Evolutionary conservation across 306 rosid species (phyloP).

Genomic region (Gleditsia sinensis): DNA sequence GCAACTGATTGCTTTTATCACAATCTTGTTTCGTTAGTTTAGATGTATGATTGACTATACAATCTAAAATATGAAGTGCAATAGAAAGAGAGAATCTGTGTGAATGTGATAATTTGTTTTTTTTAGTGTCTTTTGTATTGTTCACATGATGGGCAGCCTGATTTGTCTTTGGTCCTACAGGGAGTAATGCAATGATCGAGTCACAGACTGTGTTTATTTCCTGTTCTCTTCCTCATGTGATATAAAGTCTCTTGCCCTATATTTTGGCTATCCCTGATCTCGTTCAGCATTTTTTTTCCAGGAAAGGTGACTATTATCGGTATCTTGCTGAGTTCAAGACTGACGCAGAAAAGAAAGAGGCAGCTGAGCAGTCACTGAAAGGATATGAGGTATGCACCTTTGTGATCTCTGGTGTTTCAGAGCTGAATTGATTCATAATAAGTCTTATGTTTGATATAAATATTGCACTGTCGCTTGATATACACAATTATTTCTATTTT

Average conservation of each 20-base stretch:
- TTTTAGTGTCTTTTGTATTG: slow-evolving; percentile 4
- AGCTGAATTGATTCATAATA: not conserved
- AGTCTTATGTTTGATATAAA: not conserved
- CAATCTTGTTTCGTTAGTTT: not conserved
- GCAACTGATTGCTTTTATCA: not conserved
- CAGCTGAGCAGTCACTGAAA: slow-evolving; percentile 63
- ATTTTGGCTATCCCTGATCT: slow-evolving; percentile 7
- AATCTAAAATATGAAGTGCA: not conserved
- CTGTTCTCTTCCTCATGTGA: not conserved
- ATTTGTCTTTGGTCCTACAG: not conserved
- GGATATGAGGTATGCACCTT: slow-evolving; percentile 67
- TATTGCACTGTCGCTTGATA: slow-evolving; percentile 15
- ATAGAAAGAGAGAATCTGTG: not conserved
- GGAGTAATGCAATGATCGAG: not conserved
- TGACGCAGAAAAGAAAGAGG: slow-evolving; percentile 63
- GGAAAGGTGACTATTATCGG: slow-evolving; percentile 76
- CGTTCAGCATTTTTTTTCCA: slow-evolving; percentile 34
- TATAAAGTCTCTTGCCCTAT: not conserved
- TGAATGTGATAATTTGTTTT: not conserved
- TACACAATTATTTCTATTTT: slow-evolving; percentile 16
- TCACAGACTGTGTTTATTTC: not conserved
- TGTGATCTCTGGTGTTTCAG: slow-evolving; percentile 10
- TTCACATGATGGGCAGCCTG: slow-evolving; percentile 3
- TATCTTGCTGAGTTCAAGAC: slow-evolving; percentile 75
- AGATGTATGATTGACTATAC: not conserved